Evolutionary conservation across 2,329 filamentous ascomycete genomes (phyloP), one percentile per base, ranked within the genome.

Genomic region (Parastagonospora nodorum): DNA sequence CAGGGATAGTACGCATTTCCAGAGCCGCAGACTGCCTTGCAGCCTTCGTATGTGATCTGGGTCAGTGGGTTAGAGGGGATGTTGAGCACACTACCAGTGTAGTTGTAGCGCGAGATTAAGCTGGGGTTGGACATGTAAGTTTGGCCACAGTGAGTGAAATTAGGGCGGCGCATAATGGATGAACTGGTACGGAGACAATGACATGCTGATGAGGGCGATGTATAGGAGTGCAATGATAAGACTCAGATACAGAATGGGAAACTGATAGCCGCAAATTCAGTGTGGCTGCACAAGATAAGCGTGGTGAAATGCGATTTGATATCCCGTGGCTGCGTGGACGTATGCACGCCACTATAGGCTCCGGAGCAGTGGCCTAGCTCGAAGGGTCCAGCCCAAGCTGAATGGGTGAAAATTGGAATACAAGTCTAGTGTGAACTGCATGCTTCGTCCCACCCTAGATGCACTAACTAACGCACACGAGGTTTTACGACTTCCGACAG

Each of bases 1-100:
- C 69, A 74, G 1, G 52, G 47, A 38, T 73, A 72, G 39, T 55
- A 68, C 14, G 67, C 60, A n/a, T 51, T 60, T 14, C 60, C 67
- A 8, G 32, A 41, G 9, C 71, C 69, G 45, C 71, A 73, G 2
- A 74, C 24, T 5, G 50, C 49, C 24, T 57, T n/a, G 53, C 71
- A 74, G 15, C 69, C 69, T 15, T 58, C 38, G 2, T 55, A 58
- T 2, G 60, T 69, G 27, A 73, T 65, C 35, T 68, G 66, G 4
- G 61, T 67, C 6, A n/a, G 36, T 28, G 41, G 47, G 14, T 53
- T 55, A 9, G 45, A 36, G 9, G 48, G 10, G 7, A 49, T 32
- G 0, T 49, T 37, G 16, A 44, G 42, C 5, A 63, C 54, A 8
- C 40, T 47, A 9, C 60, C 58, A 30, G 40, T 63, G 39, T 59